These are phyloP conservation scores for Sophora flavescens DNA, from an alignment of 306 rosid species.

Conservation along the genomic window DNA sequence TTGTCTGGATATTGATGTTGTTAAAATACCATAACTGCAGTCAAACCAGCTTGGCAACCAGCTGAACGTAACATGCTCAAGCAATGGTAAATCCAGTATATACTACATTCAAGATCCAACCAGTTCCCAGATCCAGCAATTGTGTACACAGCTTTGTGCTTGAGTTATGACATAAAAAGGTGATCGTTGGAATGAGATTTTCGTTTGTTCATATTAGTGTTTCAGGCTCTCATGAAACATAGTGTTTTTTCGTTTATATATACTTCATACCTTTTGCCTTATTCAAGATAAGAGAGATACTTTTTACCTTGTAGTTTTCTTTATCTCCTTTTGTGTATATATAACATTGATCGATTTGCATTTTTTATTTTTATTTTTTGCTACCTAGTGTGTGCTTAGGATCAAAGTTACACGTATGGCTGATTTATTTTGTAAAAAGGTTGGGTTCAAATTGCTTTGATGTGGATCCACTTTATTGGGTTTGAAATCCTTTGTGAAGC, in stretches of 20 bases:
- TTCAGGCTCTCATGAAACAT: conserved; percentile 36
- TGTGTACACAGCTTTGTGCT: conserved; percentile 77
- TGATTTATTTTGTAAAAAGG: background rate
- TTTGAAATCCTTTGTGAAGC: background rate
- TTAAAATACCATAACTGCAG: conserved; percentile 59
- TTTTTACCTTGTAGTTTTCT: conserved; percentile 26
- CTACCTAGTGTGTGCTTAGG: conserved; percentile 28
- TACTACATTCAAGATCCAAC: conserved; percentile 59
- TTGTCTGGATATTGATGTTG: conserved; percentile 21
- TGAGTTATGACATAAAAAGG: conserved; percentile 51
- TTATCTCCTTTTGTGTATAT: conserved; percentile 32
- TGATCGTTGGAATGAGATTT: conserved; percentile 34
- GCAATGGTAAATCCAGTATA: conserved; percentile 65
- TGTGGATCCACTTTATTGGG: background rate
- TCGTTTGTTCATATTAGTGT: conserved; percentile 42
- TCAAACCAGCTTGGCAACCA: conserved; percentile 75
- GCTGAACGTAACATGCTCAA: conserved; percentile 80
- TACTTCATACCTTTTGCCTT: conserved; percentile 21
- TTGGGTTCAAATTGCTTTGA: conserved; percentile 12
- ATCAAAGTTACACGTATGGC: background rate
- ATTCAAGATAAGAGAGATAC: background rate
- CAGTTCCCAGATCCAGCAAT: conserved; percentile 73
- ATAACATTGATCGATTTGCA: conserved; percentile 10
- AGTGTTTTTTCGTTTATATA: conserved; percentile 16
- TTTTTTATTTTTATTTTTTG: background rate